Base-by-base conservation (phyloP, 2,329 filamentous ascomycete genomes). In the Phoma sp. region DNA sequence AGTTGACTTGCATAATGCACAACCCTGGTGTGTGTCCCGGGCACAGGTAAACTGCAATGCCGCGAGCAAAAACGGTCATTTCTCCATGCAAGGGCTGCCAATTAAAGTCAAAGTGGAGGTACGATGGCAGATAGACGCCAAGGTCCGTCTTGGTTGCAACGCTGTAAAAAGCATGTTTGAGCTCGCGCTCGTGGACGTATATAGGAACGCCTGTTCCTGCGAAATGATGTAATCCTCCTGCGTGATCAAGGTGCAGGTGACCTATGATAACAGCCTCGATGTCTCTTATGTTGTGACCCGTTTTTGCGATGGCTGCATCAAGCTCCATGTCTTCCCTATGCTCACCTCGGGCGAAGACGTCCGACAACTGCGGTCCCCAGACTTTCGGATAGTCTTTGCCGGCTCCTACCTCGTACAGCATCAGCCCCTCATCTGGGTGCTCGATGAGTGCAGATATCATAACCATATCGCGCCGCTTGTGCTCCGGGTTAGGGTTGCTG, bases 1-100 rank as follows among this genome's bases (percentile, higher is more conserved):
- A 46, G 40, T 75, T 76, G 36, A 75, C 62, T 52, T 75, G 73
- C 59, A 76, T 60, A 41, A 75, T 66, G 27, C 51, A 62, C 7
- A 76, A 49, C 1, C 74, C 73, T 0, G 70, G 72, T 1, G 71
- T 75, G 47, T 76, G 72, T n/a, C 72, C 72, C 1, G 72, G 72
- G 4, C 67, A 48, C 51, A 73, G 70, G 11, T 64, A 65, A 5
- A 76, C 39, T 10, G 61, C 73, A 13, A 76, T 50, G 0, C 73
- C 73, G 8, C 60, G 63, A 0, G 67, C 68, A 11, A 75, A 52
- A 36, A 74, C 71, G 47, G 69, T 55, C 39, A 64, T 69, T 14
- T 58, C 49, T n/a, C 65, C 67, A 36, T 65, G 59, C 43, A 75
- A 71, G 2, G 70, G 59, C 22, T 67, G 61, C 71, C 73, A 76